Base-by-base conservation (phyloP, 768 basidiomycete genomes). In the Pleurotus salmoneostramineus region DNA sequence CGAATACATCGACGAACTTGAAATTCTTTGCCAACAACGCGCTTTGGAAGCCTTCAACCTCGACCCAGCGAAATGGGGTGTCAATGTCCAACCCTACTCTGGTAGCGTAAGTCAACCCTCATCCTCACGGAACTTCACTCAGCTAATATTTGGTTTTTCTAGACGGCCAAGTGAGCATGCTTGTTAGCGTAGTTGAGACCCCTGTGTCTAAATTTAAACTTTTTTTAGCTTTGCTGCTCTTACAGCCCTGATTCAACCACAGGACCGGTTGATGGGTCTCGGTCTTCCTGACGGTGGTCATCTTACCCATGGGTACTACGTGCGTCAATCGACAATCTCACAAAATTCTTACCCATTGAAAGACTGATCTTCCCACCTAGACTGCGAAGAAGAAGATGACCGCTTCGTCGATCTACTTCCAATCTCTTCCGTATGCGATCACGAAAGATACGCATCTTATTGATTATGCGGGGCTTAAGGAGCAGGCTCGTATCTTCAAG, bases 381-480 rank as follows among this genome's bases (percentile, higher is more conserved):
- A 96, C 94, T 57, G 93, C 94, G 59, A 98, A 98, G 80, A 97
- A 98, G 82, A 98, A 99, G 77, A 98, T 99, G 88, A 98, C 97
- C 35, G 93, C 97, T 36, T 98, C 96, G 21, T 98, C 97, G 15
- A 98, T 99, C 77, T 98, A 98, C 81, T 99, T 98, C 89, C 95
- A 98, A 71, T 97, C 97, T 37, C 81, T 97, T 69, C 96, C 97
- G 47, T 99, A 98, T 66, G 85, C 82, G 49, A 87, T 95, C 58
- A 83, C 88, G 67, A 87, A 90, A 49, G 74, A 84, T 45, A 91
- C 88, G 56, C 89, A 97, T 69, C 81, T 96, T 63, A 85, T 99
- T 64, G 95, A 98, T 78, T 98, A 98, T 73, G 77, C 75, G 36
- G 79, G 73, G 31, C 83, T 99, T 66, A 83, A 85, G 52, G 78